A percentile compares a stretch with the other conserved stretches of the same genome.
These are phyloP conservation scores for Trichoderma atroviride DNA, from an alignment of 2,329 filamentous ascomycete genomes.

Conservation along the genomic window DNA sequence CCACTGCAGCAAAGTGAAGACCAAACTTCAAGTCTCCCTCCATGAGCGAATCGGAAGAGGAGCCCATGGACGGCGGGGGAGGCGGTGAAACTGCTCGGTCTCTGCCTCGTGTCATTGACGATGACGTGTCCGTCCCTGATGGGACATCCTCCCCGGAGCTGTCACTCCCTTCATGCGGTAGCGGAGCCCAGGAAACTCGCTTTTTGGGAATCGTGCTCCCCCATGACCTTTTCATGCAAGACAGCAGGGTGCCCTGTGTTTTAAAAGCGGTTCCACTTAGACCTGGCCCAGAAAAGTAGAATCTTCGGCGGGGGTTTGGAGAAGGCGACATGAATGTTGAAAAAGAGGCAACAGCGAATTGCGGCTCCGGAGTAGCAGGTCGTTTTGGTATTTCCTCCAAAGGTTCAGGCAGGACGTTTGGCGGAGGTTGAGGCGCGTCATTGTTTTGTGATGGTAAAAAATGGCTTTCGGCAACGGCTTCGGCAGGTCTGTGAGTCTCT, in stretches of 20 bases:
- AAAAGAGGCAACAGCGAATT: slow-evolving; percentile 55
- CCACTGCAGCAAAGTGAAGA: slow-evolving; percentile 52
- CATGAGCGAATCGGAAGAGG: slow-evolving; percentile 40
- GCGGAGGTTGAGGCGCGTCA: neutral
- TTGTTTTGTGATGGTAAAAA: neutral
- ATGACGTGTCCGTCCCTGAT: slow-evolving; percentile 5
- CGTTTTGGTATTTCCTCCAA: slow-evolving; percentile 16
- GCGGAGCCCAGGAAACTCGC: slow-evolving; percentile 44
- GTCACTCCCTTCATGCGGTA: slow-evolving; percentile 35
- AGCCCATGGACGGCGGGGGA: slow-evolving; percentile 50
- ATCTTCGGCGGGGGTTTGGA: slow-evolving; percentile 39
- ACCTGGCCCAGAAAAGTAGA: neutral
- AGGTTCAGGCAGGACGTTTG: neutral
- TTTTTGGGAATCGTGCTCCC: slow-evolving; percentile 33
- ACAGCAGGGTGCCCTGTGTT: slow-evolving; percentile 42
- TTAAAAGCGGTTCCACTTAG: slow-evolving; percentile 33
- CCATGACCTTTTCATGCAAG: slow-evolving; percentile 43
- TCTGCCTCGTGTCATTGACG: slow-evolving; percentile 28
- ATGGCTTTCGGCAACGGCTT: neutral
- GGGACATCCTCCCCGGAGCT: neutral
- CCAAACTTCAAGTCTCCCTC: slow-evolving; percentile 46
- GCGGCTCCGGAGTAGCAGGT: slow-evolving; percentile 49
- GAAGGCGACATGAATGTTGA: slow-evolving; percentile 56
- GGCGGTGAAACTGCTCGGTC: slow-evolving; percentile 32
- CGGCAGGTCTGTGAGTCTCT: neutral